Conservation (phyloP, 2,329 filamentous ascomycete species). For the Penicillium sp. region DNA sequence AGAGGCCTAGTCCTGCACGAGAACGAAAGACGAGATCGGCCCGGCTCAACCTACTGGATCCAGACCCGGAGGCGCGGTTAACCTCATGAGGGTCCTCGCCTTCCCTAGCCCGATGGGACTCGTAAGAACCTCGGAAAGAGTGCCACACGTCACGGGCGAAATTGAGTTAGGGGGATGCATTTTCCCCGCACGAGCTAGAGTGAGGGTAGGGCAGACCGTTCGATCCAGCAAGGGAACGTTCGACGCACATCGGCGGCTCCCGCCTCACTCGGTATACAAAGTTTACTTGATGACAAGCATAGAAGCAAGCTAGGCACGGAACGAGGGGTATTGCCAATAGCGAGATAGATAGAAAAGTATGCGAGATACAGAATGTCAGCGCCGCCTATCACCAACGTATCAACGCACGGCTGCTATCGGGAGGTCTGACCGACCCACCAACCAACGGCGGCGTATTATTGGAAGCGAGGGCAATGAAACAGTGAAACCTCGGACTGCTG, state of each 20-base stretch:
- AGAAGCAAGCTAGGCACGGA: neutral
- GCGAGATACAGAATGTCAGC: neutral
- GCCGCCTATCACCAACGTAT: constrained; percentile 5
- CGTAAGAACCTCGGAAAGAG: no score
- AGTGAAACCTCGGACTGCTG: constrained; percentile 12
- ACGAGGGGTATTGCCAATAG: neutral
- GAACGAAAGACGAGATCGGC: neutral
- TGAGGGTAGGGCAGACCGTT: neutral
- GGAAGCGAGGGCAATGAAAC: constrained; percentile 14
- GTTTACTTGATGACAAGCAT: constrained; percentile 1
- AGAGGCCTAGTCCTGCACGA: neutral
- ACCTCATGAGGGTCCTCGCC: neutral
- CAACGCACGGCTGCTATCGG: constrained; percentile 14
- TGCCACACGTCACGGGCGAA: neutral
- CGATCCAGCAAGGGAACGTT: neutral
- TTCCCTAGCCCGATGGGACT: no score
- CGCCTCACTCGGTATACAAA: constrained; percentile 2
- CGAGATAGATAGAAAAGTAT: neutral
- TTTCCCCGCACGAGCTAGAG: constrained; percentile 2
- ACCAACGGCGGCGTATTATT: neutral
- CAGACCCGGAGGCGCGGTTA: neutral
- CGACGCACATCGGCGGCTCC: constrained; percentile 17
- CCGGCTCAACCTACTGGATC: constrained; percentile 11
- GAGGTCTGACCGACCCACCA: constrained; percentile 7
- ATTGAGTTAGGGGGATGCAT: constrained; percentile 2